Percentiles rank a stretch among this genome's conserved stretches.
phyloP scores from a whole-genome alignment of 2,329 filamentous ascomycete genomes.

The Cryphonectria parasitica region DNA sequence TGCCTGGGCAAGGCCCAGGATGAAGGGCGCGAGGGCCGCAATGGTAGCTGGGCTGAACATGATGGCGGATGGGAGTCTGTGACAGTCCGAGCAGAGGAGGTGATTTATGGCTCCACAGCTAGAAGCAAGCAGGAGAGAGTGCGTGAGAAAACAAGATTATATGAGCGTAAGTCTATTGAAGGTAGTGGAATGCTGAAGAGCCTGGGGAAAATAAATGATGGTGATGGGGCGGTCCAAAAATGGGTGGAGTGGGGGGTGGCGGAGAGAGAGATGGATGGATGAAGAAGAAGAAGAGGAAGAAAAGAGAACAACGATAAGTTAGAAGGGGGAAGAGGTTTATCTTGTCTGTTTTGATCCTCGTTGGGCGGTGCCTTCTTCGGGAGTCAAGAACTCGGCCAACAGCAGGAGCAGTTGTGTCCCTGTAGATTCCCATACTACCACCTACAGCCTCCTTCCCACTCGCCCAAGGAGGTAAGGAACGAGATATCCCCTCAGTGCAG shows the following conservation, averaged over 20 bases:
- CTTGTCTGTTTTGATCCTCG: not conserved
- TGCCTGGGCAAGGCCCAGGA: conserved; percentile 20
- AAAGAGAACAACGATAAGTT: not conserved
- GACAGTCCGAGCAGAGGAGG: not conserved
- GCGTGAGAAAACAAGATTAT: not conserved
- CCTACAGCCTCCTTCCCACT: not conserved
- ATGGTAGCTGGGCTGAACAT: conserved; percentile 20
- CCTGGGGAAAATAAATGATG: not conserved
- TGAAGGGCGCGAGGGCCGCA: conserved; percentile 12
- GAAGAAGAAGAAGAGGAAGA: not conserved
- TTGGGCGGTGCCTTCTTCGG: not conserved
- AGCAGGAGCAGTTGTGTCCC: not conserved
- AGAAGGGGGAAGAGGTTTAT: not conserved
- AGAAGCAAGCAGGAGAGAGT: not conserved
- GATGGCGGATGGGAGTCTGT: conserved; percentile 3
- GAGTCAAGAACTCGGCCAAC: not conserved
- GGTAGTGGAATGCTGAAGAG: not conserved
- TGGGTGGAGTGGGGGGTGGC: conserved; percentile 3
- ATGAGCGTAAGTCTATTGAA: not conserved
- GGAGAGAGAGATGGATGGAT: conserved; percentile 8
- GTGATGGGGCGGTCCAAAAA: conserved; percentile 11
- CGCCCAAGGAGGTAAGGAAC: not conserved
- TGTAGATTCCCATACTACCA: no score
- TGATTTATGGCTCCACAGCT: not conserved
- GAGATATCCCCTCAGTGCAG: not conserved